Evolutionary conservation across 2,329 filamentous ascomycete genomes (phyloP).

Genomic region (Beauveria sp.): DNA sequence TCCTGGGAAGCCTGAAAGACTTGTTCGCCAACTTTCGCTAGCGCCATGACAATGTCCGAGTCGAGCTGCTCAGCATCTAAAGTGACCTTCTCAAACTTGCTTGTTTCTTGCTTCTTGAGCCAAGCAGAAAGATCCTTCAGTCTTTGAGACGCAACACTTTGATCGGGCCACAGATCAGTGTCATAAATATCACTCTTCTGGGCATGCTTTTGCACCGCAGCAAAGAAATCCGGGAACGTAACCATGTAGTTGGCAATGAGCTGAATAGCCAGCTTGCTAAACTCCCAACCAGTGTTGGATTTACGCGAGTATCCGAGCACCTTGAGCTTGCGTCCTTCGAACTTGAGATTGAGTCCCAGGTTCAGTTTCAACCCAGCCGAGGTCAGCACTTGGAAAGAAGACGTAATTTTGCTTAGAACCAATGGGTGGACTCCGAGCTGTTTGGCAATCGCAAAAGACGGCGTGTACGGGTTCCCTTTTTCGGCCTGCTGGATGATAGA

Average conservation of each 20-base stretch:
- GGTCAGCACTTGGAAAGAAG: constrained; percentile 75
- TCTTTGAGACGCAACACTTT: constrained; percentile 62
- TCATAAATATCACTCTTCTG: constrained; percentile 78
- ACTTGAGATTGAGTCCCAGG: constrained; percentile 91
- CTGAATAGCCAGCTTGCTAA: constrained; percentile 74
- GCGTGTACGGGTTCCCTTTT: constrained; percentile 65
- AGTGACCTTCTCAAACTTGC: constrained; percentile 90
- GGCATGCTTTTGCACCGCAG: constrained; percentile 76
- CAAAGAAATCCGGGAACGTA: constrained; percentile 91
- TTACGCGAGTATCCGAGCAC: constrained; percentile 93
- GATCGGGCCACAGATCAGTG: constrained; percentile 74
- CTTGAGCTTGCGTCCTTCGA: constrained; percentile 91
- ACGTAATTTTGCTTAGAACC: constrained; percentile 90
- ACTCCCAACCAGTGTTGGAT: constrained; percentile 85
- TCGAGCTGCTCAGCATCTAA: constrained; percentile 95
- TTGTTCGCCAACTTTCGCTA: constrained; percentile 69
- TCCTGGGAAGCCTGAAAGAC: constrained; percentile 44
- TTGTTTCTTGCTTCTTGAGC: constrained; percentile 86
- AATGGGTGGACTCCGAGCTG: constrained; percentile 76
- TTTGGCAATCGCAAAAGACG: constrained; percentile 82
- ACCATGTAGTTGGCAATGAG: constrained; percentile 86
- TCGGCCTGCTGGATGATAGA: constrained; percentile 66
- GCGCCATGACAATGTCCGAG: constrained; percentile 74
- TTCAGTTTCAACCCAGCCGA: constrained; percentile 80
- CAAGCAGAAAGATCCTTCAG: constrained; percentile 92